Evolutionary conservation across 306 rosid species (phyloP).

Genomic region (Vigna nakashimae): DNA sequence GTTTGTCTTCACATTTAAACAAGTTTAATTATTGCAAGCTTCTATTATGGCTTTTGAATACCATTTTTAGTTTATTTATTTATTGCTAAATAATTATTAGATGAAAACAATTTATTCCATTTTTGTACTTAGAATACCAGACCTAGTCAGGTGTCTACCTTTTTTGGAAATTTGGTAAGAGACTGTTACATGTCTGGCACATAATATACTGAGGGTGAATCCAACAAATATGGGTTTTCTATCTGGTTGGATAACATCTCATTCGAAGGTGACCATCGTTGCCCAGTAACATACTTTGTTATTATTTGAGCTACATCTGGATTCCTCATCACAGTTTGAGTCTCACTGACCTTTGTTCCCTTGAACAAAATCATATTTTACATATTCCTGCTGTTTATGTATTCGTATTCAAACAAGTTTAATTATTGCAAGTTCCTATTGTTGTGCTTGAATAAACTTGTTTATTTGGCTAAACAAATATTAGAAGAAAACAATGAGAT

Average conservation of each 20-base stretch:
- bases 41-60: too few species aligned
- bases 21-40: neutral
- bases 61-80: too few species aligned
- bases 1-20: too few species aligned
- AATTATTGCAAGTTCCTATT: neutral
- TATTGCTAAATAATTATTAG: too few species aligned
- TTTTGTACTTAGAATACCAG: constrained; percentile 26
- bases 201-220: constrained; percentile 37
- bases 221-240: constrained; percentile 49
- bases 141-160: constrained; percentile 43
- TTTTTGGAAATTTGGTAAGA: constrained; percentile 19
- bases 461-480: neutral
- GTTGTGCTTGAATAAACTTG: neutral
- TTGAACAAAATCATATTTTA: neutral
- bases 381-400: too few species aligned
- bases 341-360: neutral
- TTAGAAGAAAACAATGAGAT: neutral
- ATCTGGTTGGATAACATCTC: constrained; percentile 42
- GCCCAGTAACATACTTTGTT: constrained; percentile 51
- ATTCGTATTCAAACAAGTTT: neutral
- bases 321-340: constrained; percentile 22
- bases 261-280: constrained; percentile 54
- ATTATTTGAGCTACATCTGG: constrained; percentile 67
- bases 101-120: too few species aligned
- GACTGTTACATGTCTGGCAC: constrained; percentile 51